These are phyloP conservation scores for Talaromyces sp. DNA, from an alignment of 2,329 filamentous ascomycete genomes.

Conservation along the genomic window DNA sequence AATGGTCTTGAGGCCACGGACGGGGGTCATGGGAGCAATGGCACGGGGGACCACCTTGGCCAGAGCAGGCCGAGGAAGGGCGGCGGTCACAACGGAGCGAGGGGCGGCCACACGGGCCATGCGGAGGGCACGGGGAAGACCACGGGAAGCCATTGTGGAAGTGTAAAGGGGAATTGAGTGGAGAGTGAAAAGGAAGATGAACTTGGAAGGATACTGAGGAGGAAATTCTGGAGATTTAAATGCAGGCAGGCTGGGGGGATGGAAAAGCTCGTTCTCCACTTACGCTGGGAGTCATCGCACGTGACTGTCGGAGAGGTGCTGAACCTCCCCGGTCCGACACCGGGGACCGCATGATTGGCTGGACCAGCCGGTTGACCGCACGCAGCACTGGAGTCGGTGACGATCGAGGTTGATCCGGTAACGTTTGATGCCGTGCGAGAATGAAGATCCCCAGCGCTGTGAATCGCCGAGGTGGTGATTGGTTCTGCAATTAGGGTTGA, in stretches of 20 bases:
- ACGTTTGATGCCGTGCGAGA: not conserved
- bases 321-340: conserved; percentile 25
- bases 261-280: conserved; percentile 7
- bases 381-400: conserved; percentile 1
- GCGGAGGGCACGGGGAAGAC: conserved; percentile 60
- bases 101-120: conserved; percentile 58
- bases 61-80: conserved; percentile 55
- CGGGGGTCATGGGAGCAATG: conserved; percentile 46
- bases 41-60: conserved; percentile 50
- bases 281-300: conserved; percentile 19
- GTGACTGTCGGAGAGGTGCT: conserved; percentile 23
- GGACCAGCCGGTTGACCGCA: not conserved
- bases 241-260: conserved; percentile 11
- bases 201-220: conserved; percentile 13
- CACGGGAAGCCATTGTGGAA: conserved; percentile 52
- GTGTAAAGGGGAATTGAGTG: conserved; percentile 17
- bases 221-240: conserved; percentile 23
- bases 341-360: conserved; percentile 18
- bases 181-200: conserved; percentile 14
- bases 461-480: not conserved
- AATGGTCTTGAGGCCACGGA: conserved; percentile 93
- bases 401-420: conserved; percentile 2
- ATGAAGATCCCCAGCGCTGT: not conserved
- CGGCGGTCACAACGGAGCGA: conserved; percentile 62
- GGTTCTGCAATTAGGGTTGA: not conserved